A percentile compares a stretch with the other conserved stretches of the same genome.
These are phyloP conservation scores for Euphorbia tirucalli DNA, from an alignment of 345 rosid species.

Conservation along the genomic window DNA sequence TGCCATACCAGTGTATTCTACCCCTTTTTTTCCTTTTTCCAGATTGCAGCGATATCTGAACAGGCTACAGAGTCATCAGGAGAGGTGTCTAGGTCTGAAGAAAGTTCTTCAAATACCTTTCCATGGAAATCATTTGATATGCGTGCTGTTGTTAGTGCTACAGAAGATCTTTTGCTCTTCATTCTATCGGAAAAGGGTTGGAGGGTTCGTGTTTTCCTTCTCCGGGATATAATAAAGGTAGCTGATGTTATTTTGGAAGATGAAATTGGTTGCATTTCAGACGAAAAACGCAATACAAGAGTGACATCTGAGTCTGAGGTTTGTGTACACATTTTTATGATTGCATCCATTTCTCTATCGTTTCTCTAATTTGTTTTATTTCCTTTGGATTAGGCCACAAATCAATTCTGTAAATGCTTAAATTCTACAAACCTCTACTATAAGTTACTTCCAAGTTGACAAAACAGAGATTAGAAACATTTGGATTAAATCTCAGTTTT, in stretches of 20 bases:
- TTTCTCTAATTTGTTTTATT: not conserved
- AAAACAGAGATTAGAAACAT: no score
- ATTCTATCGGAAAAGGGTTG: slow-evolving; percentile 75
- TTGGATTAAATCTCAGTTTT: no score
- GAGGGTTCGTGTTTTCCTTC: slow-evolving; percentile 74
- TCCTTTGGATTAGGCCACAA: not conserved
- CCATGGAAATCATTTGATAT: slow-evolving; percentile 85
- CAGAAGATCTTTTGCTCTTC: slow-evolving; percentile 86
- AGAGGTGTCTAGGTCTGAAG: slow-evolving; percentile 33
- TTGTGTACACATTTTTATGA: slow-evolving; percentile 13
- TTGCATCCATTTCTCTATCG: not conserved
- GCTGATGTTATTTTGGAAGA: slow-evolving; percentile 58
- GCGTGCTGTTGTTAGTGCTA: slow-evolving; percentile 79
- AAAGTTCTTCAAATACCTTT: slow-evolving; percentile 29
- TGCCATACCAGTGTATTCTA: not conserved
- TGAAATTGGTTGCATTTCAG: slow-evolving; percentile 35
- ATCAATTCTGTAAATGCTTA: not conserved
- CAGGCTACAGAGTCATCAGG: slow-evolving; percentile 56
- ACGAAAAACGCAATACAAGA: slow-evolving; percentile 26
- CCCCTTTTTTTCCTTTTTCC: slow-evolving; percentile 18
- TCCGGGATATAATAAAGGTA: slow-evolving; percentile 68
- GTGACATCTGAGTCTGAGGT: slow-evolving; percentile 41
- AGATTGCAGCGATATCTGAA: slow-evolving; percentile 91
- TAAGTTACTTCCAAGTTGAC: no score
- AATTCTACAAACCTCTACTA: not conserved